Evolutionary conservation across 1,284 basidiomycete genomes (phyloP).

Genomic region (Puccinia hordei): DNA sequence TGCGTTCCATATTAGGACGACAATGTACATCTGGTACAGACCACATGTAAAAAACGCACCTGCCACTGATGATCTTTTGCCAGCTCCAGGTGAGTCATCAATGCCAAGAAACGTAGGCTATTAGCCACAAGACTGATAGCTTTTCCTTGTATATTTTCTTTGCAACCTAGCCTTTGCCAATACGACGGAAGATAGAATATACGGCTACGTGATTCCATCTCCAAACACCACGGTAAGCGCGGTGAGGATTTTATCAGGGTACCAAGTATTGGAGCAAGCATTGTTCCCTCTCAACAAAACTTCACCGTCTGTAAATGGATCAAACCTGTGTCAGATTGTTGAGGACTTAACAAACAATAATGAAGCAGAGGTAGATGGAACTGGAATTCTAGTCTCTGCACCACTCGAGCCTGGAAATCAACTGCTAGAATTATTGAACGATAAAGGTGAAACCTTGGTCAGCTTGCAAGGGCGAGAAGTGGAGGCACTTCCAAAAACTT

Average conservation of each 20-base stretch:
- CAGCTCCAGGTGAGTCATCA: slow-evolving; percentile 21
- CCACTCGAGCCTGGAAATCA: slow-evolving; percentile 46
- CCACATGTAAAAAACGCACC: slow-evolving; percentile 32
- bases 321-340: slow-evolving; percentile 33
- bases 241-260: slow-evolving; percentile 38
- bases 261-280: slow-evolving; percentile 42
- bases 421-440: slow-evolving; percentile 27
- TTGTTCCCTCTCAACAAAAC: slow-evolving; percentile 32
- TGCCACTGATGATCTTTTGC: slow-evolving; percentile 26
- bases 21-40: slow-evolving; percentile 48
- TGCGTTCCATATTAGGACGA: slow-evolving; percentile 21
- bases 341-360: slow-evolving; percentile 37
- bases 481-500: slow-evolving; percentile 31
- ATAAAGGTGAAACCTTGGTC: slow-evolving; percentile 19
- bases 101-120: neutral
- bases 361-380: slow-evolving; percentile 42
- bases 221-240: slow-evolving; percentile 30
- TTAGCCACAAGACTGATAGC: neutral
- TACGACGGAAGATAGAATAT: slow-evolving; percentile 45
- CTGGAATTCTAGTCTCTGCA: slow-evolving; percentile 39
- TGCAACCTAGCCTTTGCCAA: slow-evolving; percentile 24
- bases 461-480: slow-evolving; percentile 39
- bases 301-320: slow-evolving; percentile 8
- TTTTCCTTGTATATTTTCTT: neutral
- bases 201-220: slow-evolving; percentile 44